phyloP scores from a whole-genome alignment of 768 basidiomycete species.

The Peribolospora kevripleyi region DNA sequence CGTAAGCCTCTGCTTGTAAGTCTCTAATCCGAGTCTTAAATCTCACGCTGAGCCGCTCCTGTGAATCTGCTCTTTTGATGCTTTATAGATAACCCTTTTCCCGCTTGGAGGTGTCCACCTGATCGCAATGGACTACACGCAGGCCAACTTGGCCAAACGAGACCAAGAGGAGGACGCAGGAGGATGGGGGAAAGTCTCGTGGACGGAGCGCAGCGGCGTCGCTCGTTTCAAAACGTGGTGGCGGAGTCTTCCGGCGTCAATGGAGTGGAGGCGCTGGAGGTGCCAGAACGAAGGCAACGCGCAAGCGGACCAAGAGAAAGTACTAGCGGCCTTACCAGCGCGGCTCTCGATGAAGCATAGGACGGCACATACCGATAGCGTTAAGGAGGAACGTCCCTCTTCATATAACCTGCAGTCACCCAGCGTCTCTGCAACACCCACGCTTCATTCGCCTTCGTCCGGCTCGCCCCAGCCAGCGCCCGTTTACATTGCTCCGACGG shows the following conservation, averaged over 20 bases:
- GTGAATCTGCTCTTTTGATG: not conserved
- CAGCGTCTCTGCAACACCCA: no score
- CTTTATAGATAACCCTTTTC: conserved; percentile 35
- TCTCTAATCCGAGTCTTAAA: not conserved
- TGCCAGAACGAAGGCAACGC: not conserved
- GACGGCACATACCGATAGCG: no score
- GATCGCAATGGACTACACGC: conserved; percentile 35
- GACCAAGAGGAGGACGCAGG: conserved; percentile 34
- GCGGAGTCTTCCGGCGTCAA: not conserved
- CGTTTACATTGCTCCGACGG: no score
- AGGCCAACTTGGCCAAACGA: conserved; percentile 22
- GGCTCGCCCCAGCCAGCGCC: no score
- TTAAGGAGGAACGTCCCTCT: no score
- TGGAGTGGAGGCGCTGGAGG: not conserved
- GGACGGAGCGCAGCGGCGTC: not conserved
- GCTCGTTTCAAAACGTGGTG: not conserved
- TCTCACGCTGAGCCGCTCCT: not conserved
- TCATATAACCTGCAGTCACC: no score
- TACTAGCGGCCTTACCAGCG: no score
- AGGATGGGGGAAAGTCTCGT: not conserved
- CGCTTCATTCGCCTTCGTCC: no score
- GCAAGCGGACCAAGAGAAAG: not conserved
- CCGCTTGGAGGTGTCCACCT: conserved; percentile 34
- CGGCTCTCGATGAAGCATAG: no score
- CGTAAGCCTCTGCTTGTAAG: conserved; percentile 18